Percentiles rank a stretch among this genome's conserved stretches.
Conservation (phyloP, 306 rosid species). For the Pterocarpus macrocarpus region DNA sequence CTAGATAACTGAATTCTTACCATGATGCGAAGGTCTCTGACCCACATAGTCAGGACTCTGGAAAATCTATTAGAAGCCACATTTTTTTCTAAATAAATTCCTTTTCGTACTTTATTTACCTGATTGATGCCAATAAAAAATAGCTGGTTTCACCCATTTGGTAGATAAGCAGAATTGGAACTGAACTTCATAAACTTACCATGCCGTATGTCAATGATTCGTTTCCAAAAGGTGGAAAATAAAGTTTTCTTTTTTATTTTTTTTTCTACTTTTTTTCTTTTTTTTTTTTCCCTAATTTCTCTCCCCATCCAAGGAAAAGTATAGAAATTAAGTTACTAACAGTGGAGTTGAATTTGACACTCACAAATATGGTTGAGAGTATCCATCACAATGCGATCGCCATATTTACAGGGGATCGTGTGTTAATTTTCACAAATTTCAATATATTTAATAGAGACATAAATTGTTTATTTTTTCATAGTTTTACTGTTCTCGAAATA, state of each 20-base stretch:
- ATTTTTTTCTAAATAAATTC: background rate
- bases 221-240: background rate
- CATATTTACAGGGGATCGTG: too few species aligned
- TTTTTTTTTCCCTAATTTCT: too few species aligned
- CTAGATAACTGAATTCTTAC: background rate
- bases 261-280: too few species aligned
- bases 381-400: too few species aligned
- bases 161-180: background rate
- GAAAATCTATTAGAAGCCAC: background rate
- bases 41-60: background rate
- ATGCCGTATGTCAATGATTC: background rate
- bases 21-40: background rate
- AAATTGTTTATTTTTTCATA: too few species aligned
- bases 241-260: too few species aligned
- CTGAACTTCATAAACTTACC: background rate
- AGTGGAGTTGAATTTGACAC: background rate
- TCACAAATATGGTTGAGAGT: too few species aligned
- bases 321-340: constrained; percentile 5
- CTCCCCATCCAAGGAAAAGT: too few species aligned
- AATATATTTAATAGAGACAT: too few species aligned
- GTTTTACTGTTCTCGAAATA: too few species aligned
- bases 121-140: too few species aligned
- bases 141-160: background rate
- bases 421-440: too few species aligned
- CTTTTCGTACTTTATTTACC: background rate